Conservation (phyloP, 2,329 filamentous ascomycete species). For the Nemania sp. region DNA sequence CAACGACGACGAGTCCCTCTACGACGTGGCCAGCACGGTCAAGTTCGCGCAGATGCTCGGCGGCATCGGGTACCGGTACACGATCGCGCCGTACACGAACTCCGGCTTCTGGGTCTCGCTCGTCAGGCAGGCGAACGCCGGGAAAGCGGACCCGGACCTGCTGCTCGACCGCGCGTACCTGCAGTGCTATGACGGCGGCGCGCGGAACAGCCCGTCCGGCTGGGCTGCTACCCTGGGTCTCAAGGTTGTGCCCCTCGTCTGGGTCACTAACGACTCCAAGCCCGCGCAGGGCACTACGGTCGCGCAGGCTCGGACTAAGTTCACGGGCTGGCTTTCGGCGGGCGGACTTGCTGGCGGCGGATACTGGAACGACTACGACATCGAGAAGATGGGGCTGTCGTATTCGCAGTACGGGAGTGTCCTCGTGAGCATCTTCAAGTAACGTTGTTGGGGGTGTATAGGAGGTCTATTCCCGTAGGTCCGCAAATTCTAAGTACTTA, state of each 20-base stretch:
- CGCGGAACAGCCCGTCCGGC: slow-evolving; percentile 45
- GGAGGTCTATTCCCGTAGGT: neutral
- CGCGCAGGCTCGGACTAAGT: slow-evolving; percentile 44
- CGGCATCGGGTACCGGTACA: slow-evolving; percentile 48
- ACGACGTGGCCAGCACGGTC: slow-evolving; percentile 49
- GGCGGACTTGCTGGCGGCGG: slow-evolving; percentile 45
- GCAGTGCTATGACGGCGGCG: slow-evolving; percentile 52
- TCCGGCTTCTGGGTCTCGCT: slow-evolving; percentile 44
- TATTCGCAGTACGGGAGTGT: slow-evolving; percentile 40
- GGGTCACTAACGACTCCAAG: slow-evolving; percentile 54
- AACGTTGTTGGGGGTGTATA: neutral
- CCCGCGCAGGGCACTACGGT: slow-evolving; percentile 45
- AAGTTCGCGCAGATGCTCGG: slow-evolving; percentile 49
- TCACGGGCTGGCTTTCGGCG: slow-evolving; percentile 41
- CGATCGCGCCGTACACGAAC: slow-evolving; percentile 50
- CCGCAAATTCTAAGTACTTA: no score
- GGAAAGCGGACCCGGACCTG: slow-evolving; percentile 32
- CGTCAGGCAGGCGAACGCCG: slow-evolving; percentile 39
- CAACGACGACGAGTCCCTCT: slow-evolving; percentile 52
- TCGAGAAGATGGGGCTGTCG: slow-evolving; percentile 49
- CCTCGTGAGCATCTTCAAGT: slow-evolving; percentile 30
- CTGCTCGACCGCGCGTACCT: slow-evolving; percentile 49
- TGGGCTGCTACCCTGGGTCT: slow-evolving; percentile 47
- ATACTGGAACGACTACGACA: slow-evolving; percentile 54
- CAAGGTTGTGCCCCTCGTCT: slow-evolving; percentile 49